Evolutionary conservation across 208 protist species (phyloP), one percentile per base, ranked within the genome.

Genomic region (Leishmania aethiopica): DNA sequence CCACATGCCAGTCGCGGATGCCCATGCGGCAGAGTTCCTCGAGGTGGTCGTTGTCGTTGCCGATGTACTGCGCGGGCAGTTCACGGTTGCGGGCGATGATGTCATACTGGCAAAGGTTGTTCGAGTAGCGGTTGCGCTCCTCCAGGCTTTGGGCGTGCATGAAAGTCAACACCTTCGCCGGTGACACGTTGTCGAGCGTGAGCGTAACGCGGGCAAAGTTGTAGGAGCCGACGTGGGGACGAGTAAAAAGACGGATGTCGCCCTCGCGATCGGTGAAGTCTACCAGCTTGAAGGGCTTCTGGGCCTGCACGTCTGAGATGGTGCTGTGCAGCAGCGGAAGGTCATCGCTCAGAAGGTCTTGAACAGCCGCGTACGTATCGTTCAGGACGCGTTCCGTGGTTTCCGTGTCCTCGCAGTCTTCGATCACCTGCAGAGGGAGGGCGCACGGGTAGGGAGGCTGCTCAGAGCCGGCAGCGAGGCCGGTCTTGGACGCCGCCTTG

Each of bases 381-480:
- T 93, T 92, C 45, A 94, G 84, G 7, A 97, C 77, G 35, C 80
- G 81, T 40, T 94, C 84, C 32, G 93, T 83, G 19, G 83, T 45
- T 3, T 67, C 74, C 10, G 75, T 76, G 86, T 96, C 92, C 49
- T 91, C 75, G 60, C 76, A 35, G 84, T 87, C 81, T 15, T 93
- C 84, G 55, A 97, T 86, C 25, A 84, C 84, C 28, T 89, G 86
- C 67, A 96, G 86, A 7, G 94, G 94, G n/a, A 95, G 72, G 8
- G 94, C 90, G 74, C 94, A 97, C 19, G 94, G 93, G 82, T 97
- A 97, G 25, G 94, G 92, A 0, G 94, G 94, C 83, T 96, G 89
- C 45, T 96, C 89, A 7, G 83, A 88, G 71, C 92, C 93, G 5
- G 91, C 92, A 15, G 93, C 89, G 22, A 96, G 81, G 59, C 93